Evolutionary conservation across 1,139 yeast genomes (phyloP), one percentile per base, ranked within the genome.

Genomic region (Hemisphaericaspora xylanilytica): DNA sequence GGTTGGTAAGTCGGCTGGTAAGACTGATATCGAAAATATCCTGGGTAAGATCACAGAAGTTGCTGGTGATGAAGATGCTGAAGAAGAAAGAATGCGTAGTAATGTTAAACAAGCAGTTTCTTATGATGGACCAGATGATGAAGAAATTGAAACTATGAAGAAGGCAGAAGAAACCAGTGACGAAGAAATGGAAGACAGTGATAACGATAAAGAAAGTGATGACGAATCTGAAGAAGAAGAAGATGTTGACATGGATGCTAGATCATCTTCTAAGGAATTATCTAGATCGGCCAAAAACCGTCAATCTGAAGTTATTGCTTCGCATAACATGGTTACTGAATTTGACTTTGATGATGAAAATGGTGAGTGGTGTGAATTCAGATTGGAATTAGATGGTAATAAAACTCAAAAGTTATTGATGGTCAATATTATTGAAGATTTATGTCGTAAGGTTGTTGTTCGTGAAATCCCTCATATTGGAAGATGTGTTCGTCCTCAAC

Each of bases 351-450:
- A 94, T 64, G 97, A 92, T 59, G 80, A 69, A 24, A 58, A 73
- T 35, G 98, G 98, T 47, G 80, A 81, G 56, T 90, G 96, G 97
- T 90, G 97, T 71, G 85, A 85, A 61, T 86, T 94, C 63, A 82
- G 81, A 55, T 66, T 94, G 44, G 92, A 86, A 55, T 76, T 89
- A 53, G 81, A 89, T 40, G 90, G 95, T 24, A 52, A 52, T 37
- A 85, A 82, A 38, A 83, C 95, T 29, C 94, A 89, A 65, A 94
- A 94, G 73, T 72, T 94, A 61, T 81, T 94, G 72, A 90, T 94
- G 98, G 97, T 94, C 41, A 92, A 92, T 69, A 83, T 94, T 56
- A 82, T 92, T 44, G 99, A 94, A 67, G 92, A 85, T 41, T 80
- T 92, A 45, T 89, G 97, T 65, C 85, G 88, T 53, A 76, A 77